Base-by-base conservation (phyloP, 805 yeast genomes). In the Kodamaea hsintzibuensis region DNA sequence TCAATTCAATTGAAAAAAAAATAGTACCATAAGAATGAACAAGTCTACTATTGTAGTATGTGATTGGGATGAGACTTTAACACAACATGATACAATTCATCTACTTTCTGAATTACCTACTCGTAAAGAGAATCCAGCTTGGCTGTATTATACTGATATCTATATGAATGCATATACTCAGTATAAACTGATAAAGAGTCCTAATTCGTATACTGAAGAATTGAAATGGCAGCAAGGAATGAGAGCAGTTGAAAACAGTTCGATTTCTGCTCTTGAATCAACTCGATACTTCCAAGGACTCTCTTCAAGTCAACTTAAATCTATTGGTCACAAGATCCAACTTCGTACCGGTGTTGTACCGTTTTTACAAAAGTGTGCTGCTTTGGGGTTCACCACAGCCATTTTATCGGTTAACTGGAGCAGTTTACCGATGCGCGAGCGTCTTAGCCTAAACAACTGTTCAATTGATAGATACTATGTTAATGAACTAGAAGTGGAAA, bases 21-120 rank as follows among this genome's bases (percentile, higher is more conserved):
- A n/a, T n/a, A 37, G 14, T 37, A 9, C 40, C n/a, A 37, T 5
- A 37, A 37, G 17, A 39, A 39, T 9, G 7, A 40, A 16, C 18
- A 27, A 7, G 37, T 19, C 16, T 4, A 48, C 55, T 3, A 52
- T 52, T 17, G 49, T 52, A 3, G 55, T 52, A 7, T 42, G 47
- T 2, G 91, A 85, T 59, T 85, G 88, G 85, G 91, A 85, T 62
- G 89, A 84, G 43, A 85, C 90, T 0, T 74, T 83, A 25, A 83
- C 90, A 0, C 57, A 61, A 5, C 61, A 66, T 30, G 90, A 85
- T 64, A 84, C 91, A 0, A 78, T 85, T 27, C 64, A 64, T 22
- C 60, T 81, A 4, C 70, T 83, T n/a, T 82, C 84, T 12, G 67
- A 74, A 37, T 74, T 82, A 2, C 81, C 84, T 0, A 80, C 80